These are phyloP conservation scores for Leptographium galeiforme DNA, from an alignment of 2,329 filamentous ascomycete species.

Conservation along the genomic window DNA sequence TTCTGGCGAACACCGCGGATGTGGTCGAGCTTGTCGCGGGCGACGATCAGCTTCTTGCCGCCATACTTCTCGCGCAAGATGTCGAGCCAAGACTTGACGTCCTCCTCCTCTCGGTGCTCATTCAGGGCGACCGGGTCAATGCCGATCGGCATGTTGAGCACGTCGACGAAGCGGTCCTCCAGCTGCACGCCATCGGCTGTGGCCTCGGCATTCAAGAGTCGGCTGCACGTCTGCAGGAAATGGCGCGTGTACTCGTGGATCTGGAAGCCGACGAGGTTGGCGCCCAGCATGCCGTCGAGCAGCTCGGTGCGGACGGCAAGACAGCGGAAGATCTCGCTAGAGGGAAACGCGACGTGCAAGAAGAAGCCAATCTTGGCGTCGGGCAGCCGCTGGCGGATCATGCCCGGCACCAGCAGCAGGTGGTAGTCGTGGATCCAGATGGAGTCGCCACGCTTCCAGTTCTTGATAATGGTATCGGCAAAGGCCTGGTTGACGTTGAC, in stretches of 20 bases:
- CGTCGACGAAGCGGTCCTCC: slow-evolving; percentile 86
- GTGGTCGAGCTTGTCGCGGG: slow-evolving; percentile 85
- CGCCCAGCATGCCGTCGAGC: slow-evolving; percentile 82
- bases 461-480: slow-evolving; percentile 76
- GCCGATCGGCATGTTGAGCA: slow-evolving; percentile 74
- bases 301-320: slow-evolving; percentile 76
- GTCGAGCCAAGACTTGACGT: slow-evolving; percentile 66
- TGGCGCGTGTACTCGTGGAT: slow-evolving; percentile 87
- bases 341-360: slow-evolving; percentile 87
- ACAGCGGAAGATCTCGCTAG: slow-evolving; percentile 90
- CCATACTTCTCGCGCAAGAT: slow-evolving; percentile 74
- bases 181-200: slow-evolving; percentile 78
- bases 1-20: slow-evolving; percentile 90
- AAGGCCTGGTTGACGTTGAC: slow-evolving; percentile 87
- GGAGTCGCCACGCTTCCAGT: slow-evolving; percentile 86
- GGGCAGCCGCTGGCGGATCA: slow-evolving; percentile 81
- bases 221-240: slow-evolving; percentile 90
- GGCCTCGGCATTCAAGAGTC: slow-evolving; percentile 79
- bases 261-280: slow-evolving; percentile 87
- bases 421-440: slow-evolving; percentile 98
- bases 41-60: slow-evolving; percentile 82
- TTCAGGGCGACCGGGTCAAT: slow-evolving; percentile 73
- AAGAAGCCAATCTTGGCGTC: slow-evolving; percentile 96
- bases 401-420: slow-evolving; percentile 71
- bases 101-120: slow-evolving; percentile 53